Evolutionary conservation across 2,329 filamentous ascomycete species (phyloP).

Genomic region (Thermothelomyces thermophilus): DNA sequence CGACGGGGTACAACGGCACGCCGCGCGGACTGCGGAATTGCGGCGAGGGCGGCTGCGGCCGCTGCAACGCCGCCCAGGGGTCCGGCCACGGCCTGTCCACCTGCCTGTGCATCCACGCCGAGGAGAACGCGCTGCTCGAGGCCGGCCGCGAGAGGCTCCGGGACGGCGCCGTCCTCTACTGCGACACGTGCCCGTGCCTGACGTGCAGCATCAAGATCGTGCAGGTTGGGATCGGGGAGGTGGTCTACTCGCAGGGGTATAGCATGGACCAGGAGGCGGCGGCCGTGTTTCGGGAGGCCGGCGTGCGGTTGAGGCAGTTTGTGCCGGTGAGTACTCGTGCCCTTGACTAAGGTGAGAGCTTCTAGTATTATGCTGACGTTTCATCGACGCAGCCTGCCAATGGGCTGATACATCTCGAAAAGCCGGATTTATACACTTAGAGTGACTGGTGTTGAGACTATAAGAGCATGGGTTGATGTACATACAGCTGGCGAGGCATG

Average conservation of each 20-base stretch:
- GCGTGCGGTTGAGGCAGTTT: constrained; percentile 81
- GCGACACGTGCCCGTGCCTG: constrained; percentile 92
- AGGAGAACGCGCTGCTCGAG: constrained; percentile 94
- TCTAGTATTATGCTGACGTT: not conserved
- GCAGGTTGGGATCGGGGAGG: constrained; percentile 91
- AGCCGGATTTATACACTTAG: constrained; percentile 11
- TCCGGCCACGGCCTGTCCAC: constrained; percentile 71
- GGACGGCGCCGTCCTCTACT: constrained; percentile 78
- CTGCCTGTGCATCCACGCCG: constrained; percentile 93
- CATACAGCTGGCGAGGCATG: too few relatives aligned
- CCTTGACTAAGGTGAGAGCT: not conserved
- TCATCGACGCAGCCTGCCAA: constrained; percentile 14
- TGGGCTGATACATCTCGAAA: constrained; percentile 20
- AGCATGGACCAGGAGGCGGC: constrained; percentile 88
- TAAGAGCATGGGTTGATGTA: too few relatives aligned
- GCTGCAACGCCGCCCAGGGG: constrained; percentile 72
- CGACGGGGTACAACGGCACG: constrained; percentile 97
- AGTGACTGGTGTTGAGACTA: not conserved
- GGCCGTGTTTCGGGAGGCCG: constrained; percentile 73
- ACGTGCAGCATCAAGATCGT: constrained; percentile 99
- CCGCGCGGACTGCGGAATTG: constrained; percentile 84
- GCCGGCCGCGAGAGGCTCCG: constrained; percentile 86
- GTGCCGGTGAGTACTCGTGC: constrained; percentile 57
- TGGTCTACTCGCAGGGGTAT: constrained; percentile 89
- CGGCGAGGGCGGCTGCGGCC: constrained; percentile 79